These are phyloP conservation scores for Pseudohalonectria lignicola DNA, from an alignment of 2,329 filamentous ascomycete genomes.

Conservation along the genomic window DNA sequence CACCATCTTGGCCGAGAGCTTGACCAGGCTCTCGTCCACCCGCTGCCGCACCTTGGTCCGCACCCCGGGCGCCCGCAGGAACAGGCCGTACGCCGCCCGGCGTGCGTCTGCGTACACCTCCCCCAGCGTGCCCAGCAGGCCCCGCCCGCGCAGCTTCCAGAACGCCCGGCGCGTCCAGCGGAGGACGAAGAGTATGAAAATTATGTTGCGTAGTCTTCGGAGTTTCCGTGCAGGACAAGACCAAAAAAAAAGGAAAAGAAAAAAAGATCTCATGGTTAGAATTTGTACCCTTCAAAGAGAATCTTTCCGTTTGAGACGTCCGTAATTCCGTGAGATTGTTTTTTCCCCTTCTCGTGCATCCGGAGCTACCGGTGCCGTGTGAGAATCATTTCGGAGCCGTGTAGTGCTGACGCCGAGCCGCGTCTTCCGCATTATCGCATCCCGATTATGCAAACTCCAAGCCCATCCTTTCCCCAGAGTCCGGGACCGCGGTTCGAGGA, in stretches of 20 bases:
- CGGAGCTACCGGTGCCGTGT: too few relatives aligned
- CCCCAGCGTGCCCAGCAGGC: slow-evolving; percentile 65
- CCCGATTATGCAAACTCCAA: too few relatives aligned
- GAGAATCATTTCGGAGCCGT: too few relatives aligned
- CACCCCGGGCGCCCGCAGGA: slow-evolving; percentile 79
- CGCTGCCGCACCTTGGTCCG: slow-evolving; percentile 77
- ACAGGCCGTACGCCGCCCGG: slow-evolving; percentile 69
- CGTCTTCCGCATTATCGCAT: too few relatives aligned
- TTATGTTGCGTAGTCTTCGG: slow-evolving; percentile 65
- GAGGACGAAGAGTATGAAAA: slow-evolving; percentile 81
- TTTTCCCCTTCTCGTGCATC: background rate
- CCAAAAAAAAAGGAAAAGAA: background rate
- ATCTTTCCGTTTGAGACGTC: background rate
- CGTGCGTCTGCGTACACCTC: slow-evolving; percentile 64
- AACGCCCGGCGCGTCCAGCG: slow-evolving; percentile 71
- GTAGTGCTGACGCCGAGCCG: too few relatives aligned
- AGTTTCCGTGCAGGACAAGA: background rate
- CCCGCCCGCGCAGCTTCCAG: slow-evolving; percentile 81
- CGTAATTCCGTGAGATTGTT: background rate
- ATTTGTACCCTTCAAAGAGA: background rate
- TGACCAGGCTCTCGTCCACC: slow-evolving; percentile 66
- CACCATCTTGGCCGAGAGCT: slow-evolving; percentile 76
- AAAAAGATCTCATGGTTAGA: background rate
- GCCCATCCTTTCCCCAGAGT: background rate
- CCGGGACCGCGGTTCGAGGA: too few relatives aligned